phyloP scores from a whole-genome alignment of 192 early-diverging fungal genomes.

The Backusella psychrophila region DNA sequence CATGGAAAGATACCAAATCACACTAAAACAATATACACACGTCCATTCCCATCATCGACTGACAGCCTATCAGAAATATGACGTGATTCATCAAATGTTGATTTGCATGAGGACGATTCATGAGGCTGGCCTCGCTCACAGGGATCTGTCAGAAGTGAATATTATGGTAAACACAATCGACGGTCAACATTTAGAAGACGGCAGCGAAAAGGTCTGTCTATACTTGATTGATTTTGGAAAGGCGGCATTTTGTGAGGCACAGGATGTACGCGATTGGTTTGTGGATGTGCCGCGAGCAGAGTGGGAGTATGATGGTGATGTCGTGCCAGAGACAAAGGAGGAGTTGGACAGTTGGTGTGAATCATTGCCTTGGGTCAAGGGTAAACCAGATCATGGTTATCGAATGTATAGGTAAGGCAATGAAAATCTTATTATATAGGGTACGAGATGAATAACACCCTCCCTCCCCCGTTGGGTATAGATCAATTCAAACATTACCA shows the following conservation, averaged over 20 bases:
- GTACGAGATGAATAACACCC: background rate
- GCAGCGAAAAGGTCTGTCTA: conserved; percentile 40
- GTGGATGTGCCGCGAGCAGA: conserved; percentile 31
- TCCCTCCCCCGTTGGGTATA: conserved; percentile 6
- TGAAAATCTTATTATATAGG: background rate
- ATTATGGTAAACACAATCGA: conserved; percentile 55
- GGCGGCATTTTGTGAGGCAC: conserved; percentile 47
- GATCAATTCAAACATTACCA: conserved; percentile 56
- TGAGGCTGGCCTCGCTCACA: conserved; percentile 52
- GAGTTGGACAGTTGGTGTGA: conserved; percentile 39
- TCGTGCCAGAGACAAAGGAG: conserved; percentile 40
- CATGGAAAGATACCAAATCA: conserved; percentile 57
- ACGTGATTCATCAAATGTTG: conserved; percentile 51
- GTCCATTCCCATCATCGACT: conserved; percentile 52
- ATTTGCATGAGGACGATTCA: conserved; percentile 52
- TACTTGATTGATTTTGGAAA: conserved; percentile 64
- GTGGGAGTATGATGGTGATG: conserved; percentile 37
- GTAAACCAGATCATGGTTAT: conserved; percentile 59
- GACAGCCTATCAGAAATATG: conserved; percentile 52
- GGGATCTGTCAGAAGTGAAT: conserved; percentile 60
- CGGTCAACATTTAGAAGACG: conserved; percentile 42
- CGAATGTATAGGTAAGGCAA: conserved; percentile 44
- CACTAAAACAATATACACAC: conserved; percentile 52
- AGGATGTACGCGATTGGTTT: conserved; percentile 49
- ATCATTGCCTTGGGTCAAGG: conserved; percentile 46